These are phyloP conservation scores for Ilyonectria mors-panacis DNA, from an alignment of 2,329 filamentous ascomycete species.

Conservation along the genomic window DNA sequence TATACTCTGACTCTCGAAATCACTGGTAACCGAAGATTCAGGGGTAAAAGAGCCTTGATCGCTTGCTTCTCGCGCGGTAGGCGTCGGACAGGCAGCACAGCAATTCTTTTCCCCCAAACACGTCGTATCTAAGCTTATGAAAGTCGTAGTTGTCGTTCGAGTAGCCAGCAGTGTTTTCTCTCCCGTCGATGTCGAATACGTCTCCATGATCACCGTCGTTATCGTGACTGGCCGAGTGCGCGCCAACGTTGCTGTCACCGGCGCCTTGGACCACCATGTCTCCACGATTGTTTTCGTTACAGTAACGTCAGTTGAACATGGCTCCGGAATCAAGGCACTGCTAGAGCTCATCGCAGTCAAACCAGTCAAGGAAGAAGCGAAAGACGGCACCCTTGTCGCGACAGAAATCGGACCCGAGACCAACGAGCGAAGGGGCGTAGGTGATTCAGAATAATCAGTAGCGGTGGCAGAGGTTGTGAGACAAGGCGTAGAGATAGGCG, in stretches of 20 bases:
- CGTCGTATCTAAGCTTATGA: slow-evolving; percentile 37
- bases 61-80: neutral
- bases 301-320: slow-evolving; percentile 45
- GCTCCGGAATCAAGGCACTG: slow-evolving; percentile 24
- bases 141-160: slow-evolving; percentile 39
- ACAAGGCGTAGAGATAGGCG: slow-evolving; percentile 37
- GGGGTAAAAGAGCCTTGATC: neutral
- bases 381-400: slow-evolving; percentile 13
- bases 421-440: neutral
- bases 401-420: slow-evolving; percentile 23
- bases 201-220: slow-evolving; percentile 42
- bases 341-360: neutral
- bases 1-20: neutral
- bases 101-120: slow-evolving; percentile 38
- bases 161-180: slow-evolving; percentile 38
- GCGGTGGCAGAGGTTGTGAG: slow-evolving; percentile 37
- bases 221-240: slow-evolving; percentile 42
- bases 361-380: slow-evolving; percentile 20
- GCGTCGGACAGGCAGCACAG: slow-evolving; percentile 36
- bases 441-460: slow-evolving; percentile 6
- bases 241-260: slow-evolving; percentile 35
- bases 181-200: slow-evolving; percentile 47
- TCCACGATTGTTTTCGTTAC: slow-evolving; percentile 45
- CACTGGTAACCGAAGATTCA: neutral
- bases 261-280: slow-evolving; percentile 43